Conservation (phyloP, 805 yeast genomes). For the Geotrichum ghanense region DNA sequence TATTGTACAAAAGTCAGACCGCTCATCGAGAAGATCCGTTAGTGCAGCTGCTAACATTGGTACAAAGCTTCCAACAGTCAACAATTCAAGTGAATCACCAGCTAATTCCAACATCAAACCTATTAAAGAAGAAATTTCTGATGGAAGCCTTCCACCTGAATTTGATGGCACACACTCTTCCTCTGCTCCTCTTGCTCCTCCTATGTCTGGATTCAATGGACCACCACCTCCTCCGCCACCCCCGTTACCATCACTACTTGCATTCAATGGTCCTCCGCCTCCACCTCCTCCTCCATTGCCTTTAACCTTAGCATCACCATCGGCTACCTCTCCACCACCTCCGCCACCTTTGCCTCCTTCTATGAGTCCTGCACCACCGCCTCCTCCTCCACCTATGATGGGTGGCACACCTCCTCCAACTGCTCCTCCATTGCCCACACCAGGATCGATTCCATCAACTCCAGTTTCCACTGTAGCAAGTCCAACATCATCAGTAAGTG, state of each 20-base stretch:
- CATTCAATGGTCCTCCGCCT: slow-evolving; percentile 17
- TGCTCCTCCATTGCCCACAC: slow-evolving; percentile 27
- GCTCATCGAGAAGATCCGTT: not conserved
- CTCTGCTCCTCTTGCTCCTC: slow-evolving; percentile 3
- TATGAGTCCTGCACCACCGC: slow-evolving; percentile 23
- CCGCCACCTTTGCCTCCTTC: slow-evolving; percentile 11
- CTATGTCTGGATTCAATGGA: not conserved
- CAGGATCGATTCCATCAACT: slow-evolving; percentile 12
- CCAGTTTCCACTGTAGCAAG: slow-evolving; percentile 14
- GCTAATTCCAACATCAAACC: not conserved
- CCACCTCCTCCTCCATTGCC: slow-evolving; percentile 22
- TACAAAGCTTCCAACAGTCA: not conserved
- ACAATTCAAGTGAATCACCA: not conserved
- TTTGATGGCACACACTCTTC: slow-evolving; percentile 6
- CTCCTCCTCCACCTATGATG: slow-evolving; percentile 21
- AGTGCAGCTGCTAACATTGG: not conserved
- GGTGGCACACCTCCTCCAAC: slow-evolving; percentile 26
- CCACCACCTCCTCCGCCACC: slow-evolving; percentile 25
- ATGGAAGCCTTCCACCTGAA: slow-evolving; percentile 20
- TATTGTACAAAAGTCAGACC: not conserved
- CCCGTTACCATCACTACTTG: slow-evolving; percentile 18
- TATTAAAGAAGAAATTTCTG: slow-evolving; percentile 6
- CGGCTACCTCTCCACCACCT: slow-evolving; percentile 21
- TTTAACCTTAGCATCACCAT: slow-evolving; percentile 10
- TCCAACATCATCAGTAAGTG: slow-evolving; percentile 11